These are phyloP conservation scores for Osmozyma mogii DNA, from an alignment of 805 yeast genomes.

Conservation along the genomic window DNA sequence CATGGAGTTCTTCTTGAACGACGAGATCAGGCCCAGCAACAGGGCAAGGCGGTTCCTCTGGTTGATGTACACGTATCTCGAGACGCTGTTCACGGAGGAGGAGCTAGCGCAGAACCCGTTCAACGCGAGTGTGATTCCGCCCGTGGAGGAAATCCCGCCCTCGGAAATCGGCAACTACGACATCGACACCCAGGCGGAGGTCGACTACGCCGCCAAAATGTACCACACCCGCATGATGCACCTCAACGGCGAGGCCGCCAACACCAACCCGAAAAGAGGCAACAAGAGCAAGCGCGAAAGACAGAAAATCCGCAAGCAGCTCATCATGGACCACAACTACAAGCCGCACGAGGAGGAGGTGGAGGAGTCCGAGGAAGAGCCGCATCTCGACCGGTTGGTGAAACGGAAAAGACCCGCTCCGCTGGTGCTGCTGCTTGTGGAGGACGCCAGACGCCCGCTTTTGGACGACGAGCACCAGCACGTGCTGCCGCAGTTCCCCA, in stretches of 20 bases:
- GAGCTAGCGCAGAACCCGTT: conserved; percentile 54
- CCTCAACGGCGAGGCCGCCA: conserved; percentile 33
- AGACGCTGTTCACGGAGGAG: conserved; percentile 53
- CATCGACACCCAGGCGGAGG: conserved; percentile 41
- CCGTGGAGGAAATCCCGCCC: conserved; percentile 20
- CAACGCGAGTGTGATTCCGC: conserved; percentile 34
- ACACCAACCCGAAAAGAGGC: conserved; percentile 24
- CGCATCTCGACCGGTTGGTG: not conserved
- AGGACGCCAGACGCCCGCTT: conserved; percentile 5
- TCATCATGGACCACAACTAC: conserved; percentile 1
- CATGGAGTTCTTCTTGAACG: conserved; percentile 66
- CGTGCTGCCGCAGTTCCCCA: conserved; percentile 17
- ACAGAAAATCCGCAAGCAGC: conserved; percentile 7
- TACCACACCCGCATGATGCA: conserved; percentile 32
- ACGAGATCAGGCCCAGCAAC: conserved; percentile 50
- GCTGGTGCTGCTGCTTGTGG: conserved; percentile 9
- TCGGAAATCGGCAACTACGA: conserved; percentile 27
- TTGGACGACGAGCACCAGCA: conserved; percentile 5
- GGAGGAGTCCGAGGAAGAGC: conserved; percentile 1
- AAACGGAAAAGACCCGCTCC: conserved; percentile 12
- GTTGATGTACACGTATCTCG: conserved; percentile 74
- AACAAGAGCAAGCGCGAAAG: conserved; percentile 21
- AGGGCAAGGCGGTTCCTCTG: conserved; percentile 74
- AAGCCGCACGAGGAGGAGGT: conserved; percentile 1
- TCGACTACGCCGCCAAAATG: conserved; percentile 43